phyloP scores from a whole-genome alignment of 305 asterid genomes.

The Fraxinus baroniana region DNA sequence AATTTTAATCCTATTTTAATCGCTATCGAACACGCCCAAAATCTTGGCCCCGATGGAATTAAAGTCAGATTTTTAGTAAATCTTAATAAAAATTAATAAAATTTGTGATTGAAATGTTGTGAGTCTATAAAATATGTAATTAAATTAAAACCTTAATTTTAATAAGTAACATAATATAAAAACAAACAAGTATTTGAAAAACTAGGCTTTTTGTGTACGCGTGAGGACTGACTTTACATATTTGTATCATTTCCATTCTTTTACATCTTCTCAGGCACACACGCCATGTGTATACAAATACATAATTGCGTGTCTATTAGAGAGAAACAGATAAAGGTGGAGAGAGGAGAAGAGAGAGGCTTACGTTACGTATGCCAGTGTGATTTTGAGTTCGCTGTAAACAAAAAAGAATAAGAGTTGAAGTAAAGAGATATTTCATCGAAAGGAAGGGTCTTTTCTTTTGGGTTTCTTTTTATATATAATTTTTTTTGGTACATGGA shows the following conservation, averaged over 20 bases:
- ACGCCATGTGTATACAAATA: neutral
- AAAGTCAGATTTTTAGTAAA: no score
- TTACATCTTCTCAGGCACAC: neutral
- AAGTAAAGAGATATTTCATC: neutral
- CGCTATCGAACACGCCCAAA: neutral
- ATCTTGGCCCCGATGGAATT: neutral
- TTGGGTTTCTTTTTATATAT: neutral
- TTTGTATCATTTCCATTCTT: neutral
- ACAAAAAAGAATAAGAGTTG: neutral
- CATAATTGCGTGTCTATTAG: neutral
- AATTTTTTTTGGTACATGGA: neutral
- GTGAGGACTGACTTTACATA: neutral
- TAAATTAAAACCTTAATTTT: no score
- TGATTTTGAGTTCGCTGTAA: neutral
- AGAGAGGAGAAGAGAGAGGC: neutral
- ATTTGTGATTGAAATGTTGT: no score
- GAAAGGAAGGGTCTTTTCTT: neutral
- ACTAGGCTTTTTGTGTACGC: neutral
- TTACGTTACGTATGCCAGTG: conserved; percentile 3
- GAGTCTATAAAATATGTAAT: no score
- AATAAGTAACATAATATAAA: neutral
- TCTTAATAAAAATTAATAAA: no score
- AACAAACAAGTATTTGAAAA: neutral
- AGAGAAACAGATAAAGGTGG: neutral
- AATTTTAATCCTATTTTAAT: no score